Evolutionary conservation across 1,284 basidiomycete genomes (phyloP).

Genomic region (Puccinia novopanici): DNA sequence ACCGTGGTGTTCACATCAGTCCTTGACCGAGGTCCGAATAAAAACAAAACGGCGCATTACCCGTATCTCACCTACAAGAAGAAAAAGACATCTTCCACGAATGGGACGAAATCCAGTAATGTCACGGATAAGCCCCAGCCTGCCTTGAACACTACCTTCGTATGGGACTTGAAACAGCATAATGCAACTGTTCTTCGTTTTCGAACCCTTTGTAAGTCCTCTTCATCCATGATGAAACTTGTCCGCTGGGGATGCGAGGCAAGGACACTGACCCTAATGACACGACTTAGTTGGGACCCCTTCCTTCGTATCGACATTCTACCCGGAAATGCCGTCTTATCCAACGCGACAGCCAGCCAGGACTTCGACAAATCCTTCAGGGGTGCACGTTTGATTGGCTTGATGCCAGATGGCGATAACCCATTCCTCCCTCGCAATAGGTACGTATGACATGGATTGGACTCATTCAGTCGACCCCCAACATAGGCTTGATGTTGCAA

Average conservation of each 20-base stretch:
- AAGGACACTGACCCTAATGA: not conserved
- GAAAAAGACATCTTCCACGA: not conserved
- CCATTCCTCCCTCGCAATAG: not conserved
- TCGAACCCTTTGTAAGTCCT: not conserved
- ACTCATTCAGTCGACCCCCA: too few species aligned
- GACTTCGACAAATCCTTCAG: slow-evolving; percentile 4
- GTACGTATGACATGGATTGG: not conserved
- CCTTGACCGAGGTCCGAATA: too few species aligned
- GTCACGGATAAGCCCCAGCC: not conserved
- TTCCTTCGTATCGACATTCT: not conserved
- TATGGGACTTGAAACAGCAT: not conserved
- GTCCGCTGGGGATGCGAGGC: too few species aligned
- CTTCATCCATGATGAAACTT: not conserved
- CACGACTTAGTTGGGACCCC: not conserved
- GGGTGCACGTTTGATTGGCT: not conserved
- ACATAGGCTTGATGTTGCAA: not conserved
- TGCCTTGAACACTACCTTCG: not conserved
- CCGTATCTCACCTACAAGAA: not conserved
- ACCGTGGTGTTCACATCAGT: too few species aligned
- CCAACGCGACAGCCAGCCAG: not conserved
- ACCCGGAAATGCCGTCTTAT: not conserved
- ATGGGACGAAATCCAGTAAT: not conserved
- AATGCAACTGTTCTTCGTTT: not conserved
- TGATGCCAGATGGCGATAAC: not conserved
- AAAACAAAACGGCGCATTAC: too few species aligned